Evolutionary conservation across 768 basidiomycete species (phyloP), one percentile per base, ranked within the genome.

Genomic region (Hysterangium stoloniferum): DNA sequence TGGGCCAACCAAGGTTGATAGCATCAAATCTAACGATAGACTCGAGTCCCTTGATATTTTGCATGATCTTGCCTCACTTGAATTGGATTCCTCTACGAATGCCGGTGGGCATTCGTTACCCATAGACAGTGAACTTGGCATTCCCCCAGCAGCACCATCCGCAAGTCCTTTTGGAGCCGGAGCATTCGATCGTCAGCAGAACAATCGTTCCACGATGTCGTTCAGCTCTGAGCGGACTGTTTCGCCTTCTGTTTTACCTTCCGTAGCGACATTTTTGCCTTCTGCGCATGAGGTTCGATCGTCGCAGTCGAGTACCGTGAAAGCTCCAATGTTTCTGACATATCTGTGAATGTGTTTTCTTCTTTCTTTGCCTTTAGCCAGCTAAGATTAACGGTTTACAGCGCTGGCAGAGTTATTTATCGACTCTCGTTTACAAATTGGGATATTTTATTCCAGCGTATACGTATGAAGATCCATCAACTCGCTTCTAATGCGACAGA

Each of bases 381-480:
- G 15, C 34, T 27, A 6, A 25, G 9, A 19, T 8, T 44, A 2
- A 6, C 29, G 41, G 24, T 34, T 7, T 27, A 15, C 12, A 50
- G 48, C 57, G 76, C 85, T 19, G 85, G 86, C 9, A 78, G 83
- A 43, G 81, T 94, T 54, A 77, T 95, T 24, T 92, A 86, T 61
- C 84, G 85, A 61, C 74, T 97, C 15, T 92, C 92, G 2, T 84
- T 86, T 1, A 84, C 85, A 11, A 94, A 95, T 63, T 96, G 92
- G 90, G 63, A 67, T 45, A 77, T 86, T 6, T 84, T 95, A 13
- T 80, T 86, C 57, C 65, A 73, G 19, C 75, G 88, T 27, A 74
- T 94, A 48, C 76, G 81, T 38, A 66, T 69, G 38, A 85, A 84
- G 66, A 84, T 93, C 28, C 76, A 79, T 37, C 69, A 71, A 52